Evolutionary conservation across 1,284 basidiomycete species (phyloP).

Genomic region (Cryptococcus depauperatus): DNA sequence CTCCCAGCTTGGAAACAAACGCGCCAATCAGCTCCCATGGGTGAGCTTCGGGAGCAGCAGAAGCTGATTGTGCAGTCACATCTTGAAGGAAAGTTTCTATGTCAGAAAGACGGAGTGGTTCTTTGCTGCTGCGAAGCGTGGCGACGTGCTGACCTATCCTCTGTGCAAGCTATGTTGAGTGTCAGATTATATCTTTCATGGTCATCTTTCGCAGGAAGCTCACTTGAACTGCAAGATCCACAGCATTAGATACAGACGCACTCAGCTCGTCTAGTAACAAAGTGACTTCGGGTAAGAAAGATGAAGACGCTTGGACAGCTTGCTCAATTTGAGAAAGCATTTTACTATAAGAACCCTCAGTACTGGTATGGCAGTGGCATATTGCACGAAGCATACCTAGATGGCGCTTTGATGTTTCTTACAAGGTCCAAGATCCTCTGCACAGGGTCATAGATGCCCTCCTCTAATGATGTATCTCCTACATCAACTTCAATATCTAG

Average conservation of each 20-base stretch:
- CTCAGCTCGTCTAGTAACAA: conserved; percentile 63
- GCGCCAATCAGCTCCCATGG: conserved; percentile 70
- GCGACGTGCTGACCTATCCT: conserved; percentile 69
- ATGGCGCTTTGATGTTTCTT: conserved; percentile 67
- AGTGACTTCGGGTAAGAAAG: conserved; percentile 62
- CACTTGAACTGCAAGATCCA: conserved; percentile 82
- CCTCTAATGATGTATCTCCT: conserved; percentile 62
- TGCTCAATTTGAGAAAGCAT: conserved; percentile 75
- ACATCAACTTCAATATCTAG: conserved; percentile 64
- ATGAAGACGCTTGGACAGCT: conserved; percentile 59
- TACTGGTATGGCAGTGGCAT: too few relatives aligned
- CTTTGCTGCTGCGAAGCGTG: conserved; percentile 65
- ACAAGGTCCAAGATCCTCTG: conserved; percentile 72
- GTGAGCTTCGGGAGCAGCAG: conserved; percentile 47
- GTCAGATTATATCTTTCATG: neutral
- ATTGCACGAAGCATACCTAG: conserved; percentile 52
- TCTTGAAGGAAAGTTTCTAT: conserved; percentile 66
- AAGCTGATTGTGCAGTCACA: conserved; percentile 44
- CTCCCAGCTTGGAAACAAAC: conserved; percentile 59
- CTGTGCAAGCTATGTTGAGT: conserved; percentile 67
- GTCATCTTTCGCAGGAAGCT: conserved; percentile 20
- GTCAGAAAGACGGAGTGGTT: conserved; percentile 62
- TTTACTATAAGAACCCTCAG: conserved; percentile 53
- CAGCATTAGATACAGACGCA: conserved; percentile 65
- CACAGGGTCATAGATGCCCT: conserved; percentile 68